Conservation (phyloP, 176 grass and related monocot species). For the Triticum timopheevii region DNA sequence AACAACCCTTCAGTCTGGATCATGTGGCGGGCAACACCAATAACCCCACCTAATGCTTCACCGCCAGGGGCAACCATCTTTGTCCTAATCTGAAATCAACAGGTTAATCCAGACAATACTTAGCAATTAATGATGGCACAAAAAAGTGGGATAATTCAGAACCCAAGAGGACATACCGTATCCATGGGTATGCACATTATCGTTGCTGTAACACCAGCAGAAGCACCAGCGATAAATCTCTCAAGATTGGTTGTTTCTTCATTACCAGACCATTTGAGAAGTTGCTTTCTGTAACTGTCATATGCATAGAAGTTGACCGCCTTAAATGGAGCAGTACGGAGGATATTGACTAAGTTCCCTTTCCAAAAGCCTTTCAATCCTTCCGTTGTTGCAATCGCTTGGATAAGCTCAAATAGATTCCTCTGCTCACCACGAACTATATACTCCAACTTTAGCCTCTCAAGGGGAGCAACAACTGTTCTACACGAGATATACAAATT, state of each 20-base stretch:
- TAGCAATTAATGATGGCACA: background rate
- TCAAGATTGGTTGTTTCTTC: conserved; percentile 96
- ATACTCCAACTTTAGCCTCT: conserved; percentile 97
- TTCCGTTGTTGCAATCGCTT: conserved; percentile 75
- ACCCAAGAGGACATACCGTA: conserved; percentile 57
- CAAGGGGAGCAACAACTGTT: conserved; percentile 95
- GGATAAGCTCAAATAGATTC: conserved; percentile 80
- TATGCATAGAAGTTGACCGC: conserved; percentile 97
- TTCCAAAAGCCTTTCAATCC: conserved; percentile 97
- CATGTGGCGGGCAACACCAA: conserved; percentile 86
- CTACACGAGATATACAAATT: conserved; percentile 47
- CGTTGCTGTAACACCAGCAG: conserved; percentile 82
- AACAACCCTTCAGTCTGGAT: conserved; percentile 92
- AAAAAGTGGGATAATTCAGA: background rate
- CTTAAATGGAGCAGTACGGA: conserved; percentile 97
- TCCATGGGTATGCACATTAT: conserved; percentile 94
- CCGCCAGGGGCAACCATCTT: conserved; percentile 95
- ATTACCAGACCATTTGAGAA: conserved; percentile 78
- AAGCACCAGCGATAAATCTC: conserved; percentile 90
- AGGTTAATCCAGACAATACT: conserved; percentile 9
- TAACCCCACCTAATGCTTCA: conserved; percentile 87
- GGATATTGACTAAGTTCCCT: conserved; percentile 94
- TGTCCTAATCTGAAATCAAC: conserved; percentile 85
- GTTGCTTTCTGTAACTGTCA: conserved; percentile 85
- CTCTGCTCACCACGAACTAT: conserved; percentile 92